Percentiles rank a stretch among this genome's conserved stretches.
Conservation (phyloP, 495 filamentous ascomycete genomes). For the Xanthoparmelia taractica region DNA sequence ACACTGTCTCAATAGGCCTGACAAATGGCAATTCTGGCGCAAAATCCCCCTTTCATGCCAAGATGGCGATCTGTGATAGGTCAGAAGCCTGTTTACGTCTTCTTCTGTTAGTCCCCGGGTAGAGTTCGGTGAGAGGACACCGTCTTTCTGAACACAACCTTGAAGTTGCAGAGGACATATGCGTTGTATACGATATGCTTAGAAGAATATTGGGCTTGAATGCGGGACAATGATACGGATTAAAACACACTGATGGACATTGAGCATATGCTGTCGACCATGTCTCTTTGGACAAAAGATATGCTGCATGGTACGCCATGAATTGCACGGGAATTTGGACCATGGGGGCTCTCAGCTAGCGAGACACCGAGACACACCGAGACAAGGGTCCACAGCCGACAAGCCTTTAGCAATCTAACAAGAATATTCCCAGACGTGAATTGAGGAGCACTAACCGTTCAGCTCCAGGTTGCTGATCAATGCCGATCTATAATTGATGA, state of each 20-base stretch:
- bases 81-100: background rate
- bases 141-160: background rate
- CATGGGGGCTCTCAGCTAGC: too few relatives aligned
- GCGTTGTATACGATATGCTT: too few relatives aligned
- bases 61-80: background rate
- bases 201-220: too few relatives aligned
- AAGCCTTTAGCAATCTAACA: background rate
- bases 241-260: too few relatives aligned
- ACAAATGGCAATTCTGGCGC: background rate
- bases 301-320: too few relatives aligned
- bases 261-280: too few relatives aligned
- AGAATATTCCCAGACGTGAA: background rate
- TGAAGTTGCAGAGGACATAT: too few relatives aligned
- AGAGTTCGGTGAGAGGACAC: background rate
- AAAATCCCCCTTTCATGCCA: background rate
- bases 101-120: background rate
- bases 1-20: background rate
- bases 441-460: background rate
- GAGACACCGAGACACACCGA: too few relatives aligned
- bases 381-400: background rate
- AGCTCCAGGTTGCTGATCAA: background rate
- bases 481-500: too few relatives aligned
- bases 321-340: too few relatives aligned
- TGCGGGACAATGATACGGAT: too few relatives aligned
- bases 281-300: too few relatives aligned